Base-by-base conservation (phyloP, 805 yeast species). In the Zygosaccharomyces gambellarensis region DNA sequence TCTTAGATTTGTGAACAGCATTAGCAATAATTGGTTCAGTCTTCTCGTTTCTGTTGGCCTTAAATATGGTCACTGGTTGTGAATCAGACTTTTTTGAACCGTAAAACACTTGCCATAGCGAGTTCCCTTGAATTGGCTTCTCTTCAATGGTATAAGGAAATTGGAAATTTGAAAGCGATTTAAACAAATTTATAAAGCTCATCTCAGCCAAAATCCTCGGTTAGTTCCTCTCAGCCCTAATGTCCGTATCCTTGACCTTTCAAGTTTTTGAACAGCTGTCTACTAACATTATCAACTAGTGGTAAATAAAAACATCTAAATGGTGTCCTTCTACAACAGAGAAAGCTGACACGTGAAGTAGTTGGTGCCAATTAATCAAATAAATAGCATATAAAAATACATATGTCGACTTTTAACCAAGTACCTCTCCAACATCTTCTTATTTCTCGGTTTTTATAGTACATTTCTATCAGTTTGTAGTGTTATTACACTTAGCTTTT, bases 171-270 rank as follows among this genome's bases (percentile, higher is more conserved):
- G 68, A 61, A 8, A 65, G 47, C 23, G 63, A 59, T 38, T 63
- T 65, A 52, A 65, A 63, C 27, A 65, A 46, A 38, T 56, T 60
- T 5, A 57, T 54, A 43, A 64, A 64, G 51, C 65, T 64, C 70
- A 65, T 65, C 17, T 1, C 47, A 10, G 19, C 31, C 19, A 9
- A n/a, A 28, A 6, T 19, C 21, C 39, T 19, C 6, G 28, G 27
- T 39, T 19, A 25, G 9, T 25, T 25, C 28, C 28, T 8, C 9
- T 8, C 28, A 25, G 9, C 6, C 28, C 28, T 17, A 17, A 25
- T 6, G 28, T 8, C 28, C 9, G 6, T 25, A 25, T 25, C 9
- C 28, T 8, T 25, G 9, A 25, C 1, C 28, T 25, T 25, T 25
- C 28, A 25, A 25, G 1, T 25, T 25, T 25, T 2, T 25, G 28